Percentiles rank a stretch among this genome's conserved stretches.
Evolutionary conservation across 2,329 filamentous ascomycete species (phyloP).

Genomic region (Berkeleyomyces basicola): DNA sequence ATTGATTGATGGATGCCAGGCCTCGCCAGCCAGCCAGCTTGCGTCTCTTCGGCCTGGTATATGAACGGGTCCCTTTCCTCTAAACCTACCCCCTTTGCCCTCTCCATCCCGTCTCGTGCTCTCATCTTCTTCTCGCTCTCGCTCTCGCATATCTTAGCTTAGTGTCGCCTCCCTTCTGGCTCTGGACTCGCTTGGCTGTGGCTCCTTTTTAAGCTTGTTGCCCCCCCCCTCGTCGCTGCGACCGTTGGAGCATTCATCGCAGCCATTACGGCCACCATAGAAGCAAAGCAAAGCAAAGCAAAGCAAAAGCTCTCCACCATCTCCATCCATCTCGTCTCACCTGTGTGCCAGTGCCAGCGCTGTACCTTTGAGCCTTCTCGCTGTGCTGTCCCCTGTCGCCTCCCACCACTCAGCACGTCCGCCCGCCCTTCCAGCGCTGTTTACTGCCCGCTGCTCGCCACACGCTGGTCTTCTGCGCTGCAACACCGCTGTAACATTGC

Average conservation of each 20-base stretch:
- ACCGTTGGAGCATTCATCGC: neutral
- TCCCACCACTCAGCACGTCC: neutral
- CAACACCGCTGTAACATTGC: too few species aligned
- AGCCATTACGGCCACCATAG: neutral
- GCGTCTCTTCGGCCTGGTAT: neutral
- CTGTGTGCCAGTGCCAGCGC: too few species aligned
- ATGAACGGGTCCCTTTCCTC: neutral
- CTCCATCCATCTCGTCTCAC: too few species aligned
- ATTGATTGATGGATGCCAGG: too few species aligned
- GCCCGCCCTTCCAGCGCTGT: too few species aligned
- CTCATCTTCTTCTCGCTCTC: neutral
- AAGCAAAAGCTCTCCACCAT: too few species aligned
- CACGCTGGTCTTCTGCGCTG: neutral
- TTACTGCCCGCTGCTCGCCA: neutral
- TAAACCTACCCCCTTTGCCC: constrained; percentile 9
- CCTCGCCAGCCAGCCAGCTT: too few species aligned
- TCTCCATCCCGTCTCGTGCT: neutral
- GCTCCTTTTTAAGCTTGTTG: constrained; percentile 12
- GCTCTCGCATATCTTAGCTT: constrained; percentile 5
- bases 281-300: too few species aligned
- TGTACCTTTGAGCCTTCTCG: neutral
- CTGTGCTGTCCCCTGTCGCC: neutral
- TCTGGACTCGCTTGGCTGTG: constrained; percentile 6
- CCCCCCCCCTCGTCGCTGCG: constrained; percentile 2
- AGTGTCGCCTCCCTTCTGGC: constrained; percentile 1